Evolutionary conservation across 176 grass and related monocot species (phyloP).

Genomic region (Aegilops longissima): DNA sequence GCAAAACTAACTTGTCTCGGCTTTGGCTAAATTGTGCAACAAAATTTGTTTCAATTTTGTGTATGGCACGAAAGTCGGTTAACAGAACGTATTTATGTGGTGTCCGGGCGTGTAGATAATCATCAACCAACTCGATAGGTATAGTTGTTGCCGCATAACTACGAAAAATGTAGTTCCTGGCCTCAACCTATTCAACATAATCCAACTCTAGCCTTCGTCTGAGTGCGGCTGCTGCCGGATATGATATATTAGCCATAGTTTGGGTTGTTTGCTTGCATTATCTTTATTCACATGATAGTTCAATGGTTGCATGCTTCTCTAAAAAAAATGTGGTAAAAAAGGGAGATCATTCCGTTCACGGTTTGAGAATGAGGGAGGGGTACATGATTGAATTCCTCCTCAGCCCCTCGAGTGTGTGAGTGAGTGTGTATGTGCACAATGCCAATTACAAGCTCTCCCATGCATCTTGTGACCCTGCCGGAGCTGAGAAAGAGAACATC

Average conservation of each 20-base stretch:
- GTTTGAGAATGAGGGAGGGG: slow-evolving; percentile 49
- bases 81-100: background rate
- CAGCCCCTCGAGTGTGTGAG: slow-evolving; percentile 11
- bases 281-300: background rate
- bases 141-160: background rate
- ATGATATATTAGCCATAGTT: background rate
- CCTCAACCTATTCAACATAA: background rate
- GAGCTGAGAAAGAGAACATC: slow-evolving; percentile 15
- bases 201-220: background rate
- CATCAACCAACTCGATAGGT: background rate
- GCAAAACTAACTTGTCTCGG: background rate
- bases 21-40: background rate
- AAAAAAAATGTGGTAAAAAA: background rate
- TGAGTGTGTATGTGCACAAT: slow-evolving; percentile 1
- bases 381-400: slow-evolving; percentile 46
- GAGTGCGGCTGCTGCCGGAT: background rate
- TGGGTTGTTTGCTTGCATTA: background rate
- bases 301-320: background rate
- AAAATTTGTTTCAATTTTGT: background rate
- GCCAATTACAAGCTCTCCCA: slow-evolving; percentile 45
- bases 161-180: background rate
- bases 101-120: background rate
- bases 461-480: slow-evolving; percentile 58
- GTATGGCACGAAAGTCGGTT: background rate
- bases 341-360: slow-evolving; percentile 53